Percentiles rank a stretch among this genome's conserved stretches.
Conservation (phyloP, 2,329 filamentous ascomycete species). For the Ceratocystis alfenasii region DNA sequence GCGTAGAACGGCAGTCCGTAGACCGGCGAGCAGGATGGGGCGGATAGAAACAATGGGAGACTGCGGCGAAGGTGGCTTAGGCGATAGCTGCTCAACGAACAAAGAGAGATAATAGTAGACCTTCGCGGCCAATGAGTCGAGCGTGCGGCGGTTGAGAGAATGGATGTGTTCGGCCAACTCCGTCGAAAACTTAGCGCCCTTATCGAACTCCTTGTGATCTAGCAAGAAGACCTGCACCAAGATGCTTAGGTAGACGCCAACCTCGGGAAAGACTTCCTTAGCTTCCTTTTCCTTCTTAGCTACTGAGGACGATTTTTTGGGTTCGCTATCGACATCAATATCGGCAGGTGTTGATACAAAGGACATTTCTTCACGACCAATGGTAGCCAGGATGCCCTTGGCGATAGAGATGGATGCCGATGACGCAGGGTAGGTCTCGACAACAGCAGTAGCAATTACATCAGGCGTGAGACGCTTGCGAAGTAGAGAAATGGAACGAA, state of each 20-base stretch:
- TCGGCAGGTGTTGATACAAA: conserved; percentile 45
- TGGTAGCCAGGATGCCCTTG: conserved; percentile 55
- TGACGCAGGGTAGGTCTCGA: conserved; percentile 60
- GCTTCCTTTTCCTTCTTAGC: conserved; percentile 55
- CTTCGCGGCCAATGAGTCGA: conserved; percentile 87
- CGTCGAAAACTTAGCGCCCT: conserved; percentile 73
- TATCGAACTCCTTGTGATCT: conserved; percentile 69
- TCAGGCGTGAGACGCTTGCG: conserved; percentile 80
- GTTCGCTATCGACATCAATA: conserved; percentile 61
- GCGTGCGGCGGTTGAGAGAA: conserved; percentile 77
- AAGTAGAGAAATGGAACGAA: conserved; percentile 89
- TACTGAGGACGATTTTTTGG: conserved; percentile 33
- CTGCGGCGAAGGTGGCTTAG: conserved; percentile 76
- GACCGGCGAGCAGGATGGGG: conserved; percentile 71
- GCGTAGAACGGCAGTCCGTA: conserved; percentile 87
- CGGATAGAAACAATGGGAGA: conserved; percentile 80
- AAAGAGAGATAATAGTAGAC: conserved; percentile 97
- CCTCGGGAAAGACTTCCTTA: conserved; percentile 73
- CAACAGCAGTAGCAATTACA: conserved; percentile 67
- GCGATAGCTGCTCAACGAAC: conserved; percentile 83
- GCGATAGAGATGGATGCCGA: conserved; percentile 51
- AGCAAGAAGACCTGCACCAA: conserved; percentile 78
- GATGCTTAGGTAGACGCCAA: conserved; percentile 81
- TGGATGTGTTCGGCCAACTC: conserved; percentile 76
- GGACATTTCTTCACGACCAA: conserved; percentile 54